A percentile compares a stretch with the other conserved stretches of the same genome.
Conservation (phyloP, 768 basidiomycete species). For the Megacollybia marginata region DNA sequence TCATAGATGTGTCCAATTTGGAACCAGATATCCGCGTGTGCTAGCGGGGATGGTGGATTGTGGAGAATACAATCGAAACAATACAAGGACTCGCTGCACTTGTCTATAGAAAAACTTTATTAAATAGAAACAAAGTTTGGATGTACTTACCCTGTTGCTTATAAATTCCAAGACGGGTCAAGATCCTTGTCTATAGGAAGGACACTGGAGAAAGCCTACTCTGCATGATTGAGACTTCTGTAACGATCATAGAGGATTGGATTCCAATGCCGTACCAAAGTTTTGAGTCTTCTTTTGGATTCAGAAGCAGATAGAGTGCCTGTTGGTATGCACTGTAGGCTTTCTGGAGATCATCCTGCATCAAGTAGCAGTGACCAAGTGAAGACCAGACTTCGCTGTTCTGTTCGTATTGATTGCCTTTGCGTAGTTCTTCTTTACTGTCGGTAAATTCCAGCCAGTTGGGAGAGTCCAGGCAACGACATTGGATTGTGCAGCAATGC, state of each 20-base stretch:
- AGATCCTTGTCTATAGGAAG: constrained; percentile 95
- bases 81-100: constrained; percentile 78
- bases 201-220: too few species aligned
- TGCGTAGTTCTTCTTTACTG: constrained; percentile 98
- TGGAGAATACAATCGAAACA: too few species aligned
- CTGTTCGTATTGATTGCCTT: constrained; percentile 97
- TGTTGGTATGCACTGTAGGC: constrained; percentile 99
- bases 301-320: constrained; percentile 90
- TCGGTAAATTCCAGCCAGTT: too few species aligned
- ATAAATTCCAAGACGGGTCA: constrained; percentile 95
- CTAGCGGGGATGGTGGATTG: too few species aligned
- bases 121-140: too few species aligned
- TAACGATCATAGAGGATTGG: constrained; percentile 86
- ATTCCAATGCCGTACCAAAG: constrained; percentile 99
- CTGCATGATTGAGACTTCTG: too few species aligned
- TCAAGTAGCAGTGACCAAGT: constrained; percentile 91
- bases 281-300: constrained; percentile 98
- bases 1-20: too few species aligned
- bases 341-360: constrained; percentile 99
- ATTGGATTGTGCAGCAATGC: constrained; percentile 91
- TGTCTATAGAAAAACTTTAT: too few species aligned
- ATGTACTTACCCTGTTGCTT: too few species aligned
- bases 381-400: constrained; percentile 99
- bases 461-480: too few species aligned
- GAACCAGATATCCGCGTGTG: too few species aligned